Conservation (phyloP, 768 basidiomycete genomes). For the Suillus sp. region DNA sequence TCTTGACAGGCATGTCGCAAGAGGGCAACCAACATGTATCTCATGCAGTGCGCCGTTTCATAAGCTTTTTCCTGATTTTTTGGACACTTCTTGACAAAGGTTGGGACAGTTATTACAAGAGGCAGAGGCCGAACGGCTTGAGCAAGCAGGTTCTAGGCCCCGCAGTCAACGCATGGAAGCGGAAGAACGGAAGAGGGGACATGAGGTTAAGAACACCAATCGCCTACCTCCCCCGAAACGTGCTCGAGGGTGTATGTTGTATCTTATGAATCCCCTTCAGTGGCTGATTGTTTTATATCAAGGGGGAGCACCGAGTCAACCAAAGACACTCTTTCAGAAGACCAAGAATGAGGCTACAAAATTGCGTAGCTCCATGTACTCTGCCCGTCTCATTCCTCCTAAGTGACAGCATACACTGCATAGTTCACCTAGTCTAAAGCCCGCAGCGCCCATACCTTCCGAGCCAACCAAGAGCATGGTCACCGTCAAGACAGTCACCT, state of each 20-base stretch:
- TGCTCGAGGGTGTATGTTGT: conserved; percentile 34
- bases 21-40: too few relatives aligned
- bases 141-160: conserved; percentile 62
- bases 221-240: conserved; percentile 69
- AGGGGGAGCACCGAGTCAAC: conserved; percentile 43
- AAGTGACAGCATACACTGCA: conserved; percentile 48
- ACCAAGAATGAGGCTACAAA: conserved; percentile 70
- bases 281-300: conserved; percentile 22
- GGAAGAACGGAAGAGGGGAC: conserved; percentile 75
- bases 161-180: conserved; percentile 68
- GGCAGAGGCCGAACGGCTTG: conserved; percentile 63
- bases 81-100: conserved; percentile 15
- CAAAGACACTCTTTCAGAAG: conserved; percentile 79
- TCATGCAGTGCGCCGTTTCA: too few relatives aligned
- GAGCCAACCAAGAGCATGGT: conserved; percentile 41
- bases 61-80: conserved; percentile 37
- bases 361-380: conserved; percentile 62
- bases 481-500: conserved; percentile 52
- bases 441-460: conserved; percentile 37
- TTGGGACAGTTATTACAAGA: conserved; percentile 51
- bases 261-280: conserved; percentile 6
- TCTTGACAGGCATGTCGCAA: too few relatives aligned
- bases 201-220: conserved; percentile 76
- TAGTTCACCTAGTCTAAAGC: conserved; percentile 35
- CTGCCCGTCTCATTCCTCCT: conserved; percentile 49